These are phyloP conservation scores for Xylaria longipes DNA, from an alignment of 495 filamentous ascomycete species.

Conservation along the genomic window DNA sequence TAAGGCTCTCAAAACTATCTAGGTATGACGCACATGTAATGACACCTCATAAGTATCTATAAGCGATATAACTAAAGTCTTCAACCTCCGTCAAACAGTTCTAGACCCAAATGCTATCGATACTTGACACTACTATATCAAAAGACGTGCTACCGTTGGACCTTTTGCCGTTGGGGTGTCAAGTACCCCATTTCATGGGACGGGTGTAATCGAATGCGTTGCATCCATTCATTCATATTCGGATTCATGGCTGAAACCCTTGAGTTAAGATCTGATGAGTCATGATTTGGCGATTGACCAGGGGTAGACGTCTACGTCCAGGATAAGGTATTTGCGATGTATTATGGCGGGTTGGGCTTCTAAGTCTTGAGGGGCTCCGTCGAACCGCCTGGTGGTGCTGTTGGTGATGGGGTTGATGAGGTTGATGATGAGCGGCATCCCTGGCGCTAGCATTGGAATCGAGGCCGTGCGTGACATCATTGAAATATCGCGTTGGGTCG, in stretches of 20 bases:
- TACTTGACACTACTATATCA: constrained; percentile 16
- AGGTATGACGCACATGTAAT: constrained; percentile 20
- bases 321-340: constrained; percentile 31
- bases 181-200: neutral
- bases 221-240: neutral
- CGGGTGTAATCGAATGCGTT: neutral
- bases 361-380: constrained; percentile 22
- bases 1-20: constrained; percentile 17
- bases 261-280: constrained; percentile 43
- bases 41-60: constrained; percentile 14
- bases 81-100: neutral
- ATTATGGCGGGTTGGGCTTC: constrained; percentile 23
- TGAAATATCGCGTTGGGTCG: constrained; percentile 41
- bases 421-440: constrained; percentile 23
- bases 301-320: constrained; percentile 39
- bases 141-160: neutral
- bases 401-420: constrained; percentile 19
- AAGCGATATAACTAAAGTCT: constrained; percentile 17
- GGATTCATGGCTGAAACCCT: constrained; percentile 36
- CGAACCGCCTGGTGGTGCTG: constrained; percentile 16
- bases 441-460: constrained; percentile 9
- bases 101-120: constrained; percentile 19
- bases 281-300: constrained; percentile 41
- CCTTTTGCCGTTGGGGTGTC: neutral
- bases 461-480: constrained; percentile 31